Evolutionary conservation across 257 asterid species (phyloP).

Genomic region (Galeopsis tetrahit): DNA sequence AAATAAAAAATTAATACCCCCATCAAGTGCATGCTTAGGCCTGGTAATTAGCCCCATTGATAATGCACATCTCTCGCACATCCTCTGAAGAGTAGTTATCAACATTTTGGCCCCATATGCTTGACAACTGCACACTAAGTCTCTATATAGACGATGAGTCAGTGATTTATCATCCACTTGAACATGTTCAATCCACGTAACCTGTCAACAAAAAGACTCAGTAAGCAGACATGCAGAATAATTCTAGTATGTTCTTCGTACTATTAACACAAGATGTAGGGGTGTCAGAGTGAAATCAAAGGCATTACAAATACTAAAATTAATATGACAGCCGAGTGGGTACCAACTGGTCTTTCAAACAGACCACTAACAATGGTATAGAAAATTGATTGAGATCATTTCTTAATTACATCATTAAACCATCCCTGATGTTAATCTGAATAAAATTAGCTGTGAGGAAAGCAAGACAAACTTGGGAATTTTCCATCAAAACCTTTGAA

Average conservation of each 20-base stretch:
- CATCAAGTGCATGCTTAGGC: slow-evolving; percentile 48
- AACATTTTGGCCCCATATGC: slow-evolving; percentile 83
- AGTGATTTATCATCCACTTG: slow-evolving; percentile 67
- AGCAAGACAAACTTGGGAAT: no score
- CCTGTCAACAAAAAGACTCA: slow-evolving; percentile 38
- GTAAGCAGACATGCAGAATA: neutral
- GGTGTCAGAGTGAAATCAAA: neutral
- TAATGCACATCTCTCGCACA: slow-evolving; percentile 62
- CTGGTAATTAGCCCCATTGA: slow-evolving; percentile 40
- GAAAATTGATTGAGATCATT: neutral
- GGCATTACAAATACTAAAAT: neutral
- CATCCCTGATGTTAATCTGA: no score
- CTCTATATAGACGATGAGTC: slow-evolving; percentile 63
- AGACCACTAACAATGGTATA: neutral
- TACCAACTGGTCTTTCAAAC: neutral
- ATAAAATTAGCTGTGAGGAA: no score
- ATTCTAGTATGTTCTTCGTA: no score
- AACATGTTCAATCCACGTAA: slow-evolving; percentile 85
- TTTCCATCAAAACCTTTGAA: no score
- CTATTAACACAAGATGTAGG: no score
- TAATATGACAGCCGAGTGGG: no score
- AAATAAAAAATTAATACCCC: slow-evolving; percentile 44
- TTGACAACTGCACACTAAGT: slow-evolving; percentile 50
- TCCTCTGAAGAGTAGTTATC: slow-evolving; percentile 62
- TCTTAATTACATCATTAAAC: neutral